Evolutionary conservation across 805 yeast species (phyloP).

Genomic region (Candida succiphila): DNA sequence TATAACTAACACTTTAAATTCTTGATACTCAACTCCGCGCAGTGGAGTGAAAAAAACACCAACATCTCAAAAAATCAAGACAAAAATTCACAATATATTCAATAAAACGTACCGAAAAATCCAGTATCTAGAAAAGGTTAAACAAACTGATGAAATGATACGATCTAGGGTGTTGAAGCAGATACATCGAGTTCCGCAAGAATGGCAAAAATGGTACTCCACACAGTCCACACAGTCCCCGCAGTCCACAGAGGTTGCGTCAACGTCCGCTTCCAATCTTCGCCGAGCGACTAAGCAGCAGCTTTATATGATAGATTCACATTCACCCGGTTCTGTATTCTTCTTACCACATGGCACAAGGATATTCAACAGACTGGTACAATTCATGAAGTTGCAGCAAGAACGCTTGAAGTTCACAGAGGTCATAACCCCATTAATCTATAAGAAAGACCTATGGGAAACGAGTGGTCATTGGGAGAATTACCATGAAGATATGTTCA

Average conservation of each 20-base stretch:
- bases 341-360: conserved; percentile 90
- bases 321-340: conserved; percentile 88
- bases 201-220: conserved; percentile 5
- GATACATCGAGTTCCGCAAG: background rate
- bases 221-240: background rate
- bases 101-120: background rate
- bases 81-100: background rate
- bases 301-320: conserved; percentile 67
- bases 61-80: background rate
- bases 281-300: conserved; percentile 57
- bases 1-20: background rate
- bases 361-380: conserved; percentile 66
- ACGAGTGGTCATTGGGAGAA: conserved; percentile 94
- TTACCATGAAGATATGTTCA: conserved; percentile 90
- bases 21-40: background rate
- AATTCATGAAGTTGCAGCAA: conserved; percentile 82
- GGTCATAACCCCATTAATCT: conserved; percentile 86
- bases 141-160: background rate
- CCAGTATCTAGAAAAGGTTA: background rate
- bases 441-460: conserved; percentile 77
- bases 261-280: conserved; percentile 23
- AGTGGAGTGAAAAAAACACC: background rate
- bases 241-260: conserved; percentile 17
- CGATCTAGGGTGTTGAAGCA: background rate
- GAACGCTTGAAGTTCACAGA: conserved; percentile 76